Conservation (phyloP, 208 protist genomes). For the Histomonas meleagridis region DNA sequence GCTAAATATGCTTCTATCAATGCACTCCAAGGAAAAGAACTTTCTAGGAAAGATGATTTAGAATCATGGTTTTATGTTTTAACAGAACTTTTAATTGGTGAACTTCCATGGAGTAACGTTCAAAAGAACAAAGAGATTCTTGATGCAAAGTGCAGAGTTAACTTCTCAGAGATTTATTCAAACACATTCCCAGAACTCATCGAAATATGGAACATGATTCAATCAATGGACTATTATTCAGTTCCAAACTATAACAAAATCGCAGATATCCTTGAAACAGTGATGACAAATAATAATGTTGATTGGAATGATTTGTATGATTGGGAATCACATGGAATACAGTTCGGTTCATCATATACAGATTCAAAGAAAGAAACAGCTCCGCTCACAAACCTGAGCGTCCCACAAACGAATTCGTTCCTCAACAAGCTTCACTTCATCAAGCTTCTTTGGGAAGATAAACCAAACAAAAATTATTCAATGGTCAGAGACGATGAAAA, state of each 20-base stretch:
- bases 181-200: not conserved
- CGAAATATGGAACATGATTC: not conserved
- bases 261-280: not conserved
- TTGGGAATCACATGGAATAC: not conserved
- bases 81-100: not conserved
- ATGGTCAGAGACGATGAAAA: too few relatives aligned
- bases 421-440: too few relatives aligned
- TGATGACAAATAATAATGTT: not conserved
- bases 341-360: too few relatives aligned
- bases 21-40: not conserved
- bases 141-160: not conserved
- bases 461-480: too few relatives aligned
- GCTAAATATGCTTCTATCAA: not conserved
- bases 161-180: not conserved
- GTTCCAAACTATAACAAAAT: not conserved
- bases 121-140: not conserved
- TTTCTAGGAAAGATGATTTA: not conserved
- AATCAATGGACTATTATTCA: not conserved
- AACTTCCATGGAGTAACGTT: not conserved
- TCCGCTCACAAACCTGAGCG: too few relatives aligned
- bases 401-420: too few relatives aligned
- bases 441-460: too few relatives aligned
- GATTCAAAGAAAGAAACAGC: too few relatives aligned
- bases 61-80: conserved; percentile 16
- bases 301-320: not conserved